Conservation (phyloP, 2,329 filamentous ascomycete genomes). For the Clonostachys sp. region DNA sequence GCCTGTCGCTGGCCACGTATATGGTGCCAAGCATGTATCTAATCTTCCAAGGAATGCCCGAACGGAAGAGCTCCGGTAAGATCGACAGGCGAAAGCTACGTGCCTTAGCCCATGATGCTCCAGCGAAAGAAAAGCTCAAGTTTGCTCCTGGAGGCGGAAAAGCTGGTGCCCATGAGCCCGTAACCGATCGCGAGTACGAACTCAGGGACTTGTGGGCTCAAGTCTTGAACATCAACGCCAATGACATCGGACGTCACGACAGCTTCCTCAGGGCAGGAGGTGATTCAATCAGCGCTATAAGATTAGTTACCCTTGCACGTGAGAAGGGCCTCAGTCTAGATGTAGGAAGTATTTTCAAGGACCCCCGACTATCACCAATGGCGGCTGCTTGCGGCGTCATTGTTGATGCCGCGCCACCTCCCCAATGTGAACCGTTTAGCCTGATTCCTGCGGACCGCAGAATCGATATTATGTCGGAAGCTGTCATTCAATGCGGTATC, state of each 20-base stretch:
- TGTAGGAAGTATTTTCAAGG: conserved; percentile 31
- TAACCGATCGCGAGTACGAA: conserved; percentile 5
- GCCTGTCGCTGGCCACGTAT: conserved; percentile 8
- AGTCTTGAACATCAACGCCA: conserved; percentile 1
- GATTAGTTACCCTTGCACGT: conserved; percentile 30
- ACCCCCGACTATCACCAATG: conserved; percentile 34
- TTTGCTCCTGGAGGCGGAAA: not conserved
- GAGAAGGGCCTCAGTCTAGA: conserved; percentile 25
- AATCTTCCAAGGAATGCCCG: conserved; percentile 14
- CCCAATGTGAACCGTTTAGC: not conserved
- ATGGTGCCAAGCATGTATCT: conserved; percentile 26
- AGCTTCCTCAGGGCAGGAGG: conserved; percentile 37
- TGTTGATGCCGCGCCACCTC: not conserved
- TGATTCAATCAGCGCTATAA: conserved; percentile 41
- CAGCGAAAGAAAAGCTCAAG: conserved; percentile 7
- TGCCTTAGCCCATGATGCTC: conserved; percentile 6
- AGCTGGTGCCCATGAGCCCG: conserved; percentile 10
- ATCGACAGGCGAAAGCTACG: conserved; percentile 19
- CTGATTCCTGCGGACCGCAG: not conserved
- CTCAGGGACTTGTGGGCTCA: conserved; percentile 16
- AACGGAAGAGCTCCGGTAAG: conserved; percentile 16
- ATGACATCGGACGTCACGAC: conserved; percentile 13
- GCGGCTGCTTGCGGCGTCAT: conserved; percentile 12
- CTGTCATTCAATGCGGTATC: not conserved
- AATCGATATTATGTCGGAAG: not conserved